Conservation (phyloP, 768 basidiomycete genomes). For the Phylloporus arenicola region DNA sequence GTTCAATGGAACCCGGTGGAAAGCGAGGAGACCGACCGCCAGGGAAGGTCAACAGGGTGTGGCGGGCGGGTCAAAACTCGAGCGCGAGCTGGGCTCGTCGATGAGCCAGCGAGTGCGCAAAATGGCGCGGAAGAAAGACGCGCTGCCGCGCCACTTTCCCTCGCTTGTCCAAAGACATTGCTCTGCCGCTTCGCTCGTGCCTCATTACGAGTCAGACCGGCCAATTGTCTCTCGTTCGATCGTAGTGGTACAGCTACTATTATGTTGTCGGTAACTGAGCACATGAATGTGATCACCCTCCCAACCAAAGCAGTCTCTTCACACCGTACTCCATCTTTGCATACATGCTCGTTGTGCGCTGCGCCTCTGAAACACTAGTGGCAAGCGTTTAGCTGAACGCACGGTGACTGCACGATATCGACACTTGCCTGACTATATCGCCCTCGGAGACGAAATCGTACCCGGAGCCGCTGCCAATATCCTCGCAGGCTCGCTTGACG, state of each 20-base stretch:
- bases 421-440: slow-evolving; percentile 74
- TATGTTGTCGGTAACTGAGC: slow-evolving; percentile 9
- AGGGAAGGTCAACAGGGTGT: too few relatives aligned
- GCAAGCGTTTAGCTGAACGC: neutral
- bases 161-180: too few relatives aligned
- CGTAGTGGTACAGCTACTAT: slow-evolving; percentile 15
- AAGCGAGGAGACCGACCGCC: too few relatives aligned
- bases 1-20: too few relatives aligned
- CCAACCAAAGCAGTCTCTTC: slow-evolving; percentile 86
- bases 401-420: neutral
- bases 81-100: too few relatives aligned
- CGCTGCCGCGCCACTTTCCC: too few relatives aligned
- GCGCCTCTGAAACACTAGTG: slow-evolving; percentile 72
- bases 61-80: too few relatives aligned
- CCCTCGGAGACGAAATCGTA: slow-evolving; percentile 52
- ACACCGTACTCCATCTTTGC: slow-evolving; percentile 93
- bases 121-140: too few relatives aligned
- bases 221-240: slow-evolving; percentile 2
- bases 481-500: slow-evolving; percentile 62
- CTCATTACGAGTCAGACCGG: too few relatives aligned
- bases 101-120: too few relatives aligned
- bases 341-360: slow-evolving; percentile 78
- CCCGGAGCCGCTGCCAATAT: slow-evolving; percentile 43
- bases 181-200: too few relatives aligned
- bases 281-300: slow-evolving; percentile 40